Evolutionary conservation across 441 rosid species (phyloP).

Genomic region (Hura crepitans): DNA sequence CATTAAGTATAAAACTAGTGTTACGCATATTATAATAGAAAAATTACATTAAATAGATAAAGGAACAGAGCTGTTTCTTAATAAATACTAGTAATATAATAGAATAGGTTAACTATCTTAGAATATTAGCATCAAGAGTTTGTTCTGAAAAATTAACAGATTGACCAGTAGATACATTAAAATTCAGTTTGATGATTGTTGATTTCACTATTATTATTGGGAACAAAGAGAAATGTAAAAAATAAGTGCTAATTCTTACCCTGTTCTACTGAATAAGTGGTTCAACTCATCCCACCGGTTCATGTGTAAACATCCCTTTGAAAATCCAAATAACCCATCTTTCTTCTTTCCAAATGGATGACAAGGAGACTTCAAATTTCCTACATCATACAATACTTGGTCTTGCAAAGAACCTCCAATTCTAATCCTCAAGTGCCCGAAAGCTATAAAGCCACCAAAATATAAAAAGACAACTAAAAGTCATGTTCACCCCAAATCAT

Average conservation of each 20-base stretch:
- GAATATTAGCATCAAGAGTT: not conserved
- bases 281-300: constrained; percentile 86
- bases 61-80: not conserved
- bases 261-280: constrained; percentile 47
- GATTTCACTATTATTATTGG: not conserved
- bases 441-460: constrained; percentile 47
- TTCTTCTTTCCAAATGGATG: constrained; percentile 60
- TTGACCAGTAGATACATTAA: not conserved
- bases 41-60: not conserved
- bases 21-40: not conserved
- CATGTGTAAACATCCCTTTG: constrained; percentile 89
- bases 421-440: constrained; percentile 72
- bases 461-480: constrained; percentile 9
- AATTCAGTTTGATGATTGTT: not conserved
- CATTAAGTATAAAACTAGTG: not conserved
- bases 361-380: constrained; percentile 57
- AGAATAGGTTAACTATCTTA: not conserved
- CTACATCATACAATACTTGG: constrained; percentile 73
- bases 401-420: constrained; percentile 97
- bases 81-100: not conserved
- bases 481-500: not conserved
- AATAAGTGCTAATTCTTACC: constrained; percentile 43
- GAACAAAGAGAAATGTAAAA: not conserved
- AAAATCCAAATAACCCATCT: constrained; percentile 77
- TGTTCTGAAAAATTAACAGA: not conserved